Evolutionary conservation across 1,139 yeast genomes (phyloP).

Genomic region (Protomyces inundatus): DNA sequence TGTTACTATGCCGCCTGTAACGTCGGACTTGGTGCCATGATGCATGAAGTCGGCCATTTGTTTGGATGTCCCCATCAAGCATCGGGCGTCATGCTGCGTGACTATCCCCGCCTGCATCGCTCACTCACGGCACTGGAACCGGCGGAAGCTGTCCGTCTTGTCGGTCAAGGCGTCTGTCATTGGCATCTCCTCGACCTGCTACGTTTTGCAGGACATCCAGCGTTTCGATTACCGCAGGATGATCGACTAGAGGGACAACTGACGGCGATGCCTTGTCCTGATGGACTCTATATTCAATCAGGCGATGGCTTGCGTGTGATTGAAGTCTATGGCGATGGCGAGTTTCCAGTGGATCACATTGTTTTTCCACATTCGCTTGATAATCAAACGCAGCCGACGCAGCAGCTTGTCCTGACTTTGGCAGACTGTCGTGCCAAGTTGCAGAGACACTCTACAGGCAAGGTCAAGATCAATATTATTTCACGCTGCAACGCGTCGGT

Average conservation of each 20-base stretch:
- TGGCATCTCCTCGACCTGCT: conserved; percentile 82
- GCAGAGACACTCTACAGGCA: not conserved
- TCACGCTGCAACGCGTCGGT: conserved; percentile 25
- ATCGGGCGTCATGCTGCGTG: conserved; percentile 83
- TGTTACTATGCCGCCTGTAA: conserved; percentile 85
- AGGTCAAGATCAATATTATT: not conserved
- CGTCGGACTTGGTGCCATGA: conserved; percentile 83
- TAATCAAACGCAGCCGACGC: not conserved
- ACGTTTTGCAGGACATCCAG: conserved; percentile 74
- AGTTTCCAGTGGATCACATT: conserved; percentile 59
- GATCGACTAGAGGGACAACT: conserved; percentile 36
- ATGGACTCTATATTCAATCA: conserved; percentile 51
- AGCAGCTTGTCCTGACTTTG: not conserved
- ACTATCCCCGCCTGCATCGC: conserved; percentile 73
- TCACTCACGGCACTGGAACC: conserved; percentile 66
- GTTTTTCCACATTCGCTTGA: conserved; percentile 58
- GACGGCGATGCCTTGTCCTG: conserved; percentile 32
- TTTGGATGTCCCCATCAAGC: conserved; percentile 91
- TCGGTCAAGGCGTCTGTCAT: conserved; percentile 63
- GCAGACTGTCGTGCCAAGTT: no score
- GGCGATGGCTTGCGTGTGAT: conserved; percentile 65
- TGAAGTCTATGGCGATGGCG: conserved; percentile 59
- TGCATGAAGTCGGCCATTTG: conserved; percentile 91
- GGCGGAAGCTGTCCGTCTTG: conserved; percentile 55
- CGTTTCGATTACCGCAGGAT: conserved; percentile 58